Conservation (phyloP, 169 alveolate species). For the Plasmodium fragile region DNA sequence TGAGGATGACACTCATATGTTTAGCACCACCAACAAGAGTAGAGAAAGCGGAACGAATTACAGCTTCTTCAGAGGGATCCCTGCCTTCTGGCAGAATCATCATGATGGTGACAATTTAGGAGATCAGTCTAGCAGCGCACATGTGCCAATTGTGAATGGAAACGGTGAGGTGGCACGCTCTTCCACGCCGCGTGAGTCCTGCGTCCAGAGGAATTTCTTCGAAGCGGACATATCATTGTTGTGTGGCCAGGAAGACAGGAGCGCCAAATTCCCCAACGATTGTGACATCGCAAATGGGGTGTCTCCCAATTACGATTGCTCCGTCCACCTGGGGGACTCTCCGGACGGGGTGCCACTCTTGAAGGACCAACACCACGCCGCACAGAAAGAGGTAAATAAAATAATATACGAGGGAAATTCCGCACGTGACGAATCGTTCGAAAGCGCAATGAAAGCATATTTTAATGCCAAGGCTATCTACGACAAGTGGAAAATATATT, state of each 20-base stretch:
- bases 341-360: not conserved
- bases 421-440: constrained; percentile 3
- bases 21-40: not conserved
- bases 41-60: not conserved
- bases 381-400: not conserved
- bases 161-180: not conserved
- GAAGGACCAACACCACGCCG: not conserved
- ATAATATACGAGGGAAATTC: not conserved
- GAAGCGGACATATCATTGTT: not conserved
- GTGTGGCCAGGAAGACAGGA: not conserved
- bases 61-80: not conserved
- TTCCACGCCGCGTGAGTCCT: not conserved
- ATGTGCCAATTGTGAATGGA: not conserved
- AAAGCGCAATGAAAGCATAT: not conserved
- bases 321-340: not conserved
- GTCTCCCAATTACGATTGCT: not conserved
- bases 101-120: not conserved
- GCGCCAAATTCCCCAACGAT: not conserved
- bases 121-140: not conserved
- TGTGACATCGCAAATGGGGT: not conserved
- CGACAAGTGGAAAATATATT: constrained; percentile 45
- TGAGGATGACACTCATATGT: not conserved
- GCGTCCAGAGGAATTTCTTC: not conserved
- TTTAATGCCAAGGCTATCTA: constrained; percentile 16
- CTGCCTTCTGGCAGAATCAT: not conserved